Evolutionary conservation across 306 rosid genomes (phyloP), one percentile per base, ranked within the genome.

Genomic region (Dryas alaskensis): DNA sequence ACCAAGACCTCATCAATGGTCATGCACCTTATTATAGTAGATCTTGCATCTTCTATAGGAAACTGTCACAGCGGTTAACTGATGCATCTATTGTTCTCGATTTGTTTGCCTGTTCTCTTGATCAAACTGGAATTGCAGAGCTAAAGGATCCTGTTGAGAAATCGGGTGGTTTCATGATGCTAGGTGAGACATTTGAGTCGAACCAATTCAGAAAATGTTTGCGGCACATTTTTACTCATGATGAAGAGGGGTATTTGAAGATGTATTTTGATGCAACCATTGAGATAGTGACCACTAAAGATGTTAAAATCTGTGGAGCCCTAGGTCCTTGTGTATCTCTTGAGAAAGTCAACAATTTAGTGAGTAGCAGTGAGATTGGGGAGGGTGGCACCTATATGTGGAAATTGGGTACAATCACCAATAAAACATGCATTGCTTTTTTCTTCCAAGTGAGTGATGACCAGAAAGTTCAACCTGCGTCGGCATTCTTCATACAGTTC

Each of bases 241-340:
- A 90, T 10, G 79, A 73, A 22, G 89, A 83, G 74, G 96, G 92
- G 16, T 76, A 81, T 74, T 58, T 92, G 87, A 81, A 81, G 59
- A 92, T 90, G 93, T 77, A 84, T 65, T 87, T 89, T 65, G 97
- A 89, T 79, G 95, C 97, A 22, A 88, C 98, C 70, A 78, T 92
- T 65, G 95, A 92, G 79, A 61, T 92, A 60, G 95, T 92, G 72
- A 87, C 97, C 50, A 87, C 95, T 46, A 87, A 80, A 73, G 98
- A 90, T 82, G 85, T 92, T 37, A 89, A 89, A 83, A 88, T 92
- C 31, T 89, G 90, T 73, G 98, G 98, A 75, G 98, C 98, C 45
- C 91, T 90, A 61, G 98, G 98, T 63, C 95, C 98, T 65, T 92
- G 98, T 53, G 87, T 87, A 37, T 92, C 98, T 65, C 95, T 87